These are phyloP conservation scores for Macrolepiota albuminosa DNA, from an alignment of 768 basidiomycete species.

Conservation along the genomic window DNA sequence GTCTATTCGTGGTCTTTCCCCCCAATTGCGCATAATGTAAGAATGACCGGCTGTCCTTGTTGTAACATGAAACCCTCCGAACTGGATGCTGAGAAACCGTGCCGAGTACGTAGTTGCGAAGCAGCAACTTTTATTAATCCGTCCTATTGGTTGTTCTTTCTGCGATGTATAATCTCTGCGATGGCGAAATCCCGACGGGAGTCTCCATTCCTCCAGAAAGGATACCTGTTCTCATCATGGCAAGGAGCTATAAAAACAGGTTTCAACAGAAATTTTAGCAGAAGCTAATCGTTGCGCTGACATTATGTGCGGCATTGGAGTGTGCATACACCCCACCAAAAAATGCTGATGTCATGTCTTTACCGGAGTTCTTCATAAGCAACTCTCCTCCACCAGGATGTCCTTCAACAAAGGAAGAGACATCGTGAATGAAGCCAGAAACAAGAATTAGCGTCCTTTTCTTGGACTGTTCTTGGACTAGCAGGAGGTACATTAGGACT, in stretches of 20 bases:
- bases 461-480: conserved; percentile 67
- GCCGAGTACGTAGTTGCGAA: neutral
- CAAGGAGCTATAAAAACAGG: conserved; percentile 27
- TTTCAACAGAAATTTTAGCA: neutral
- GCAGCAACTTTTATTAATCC: neutral
- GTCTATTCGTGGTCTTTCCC: neutral
- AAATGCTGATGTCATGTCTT: conserved; percentile 81
- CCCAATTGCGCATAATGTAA: neutral
- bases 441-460: conserved; percentile 65
- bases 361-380: conserved; percentile 60
- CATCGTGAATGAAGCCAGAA: conserved; percentile 86
- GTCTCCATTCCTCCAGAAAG: conserved; percentile 62
- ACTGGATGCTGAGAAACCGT: neutral
- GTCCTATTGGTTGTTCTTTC: conserved; percentile 13
- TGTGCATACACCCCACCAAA: conserved; percentile 83
- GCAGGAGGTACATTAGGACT: neutral
- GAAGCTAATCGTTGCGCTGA: conserved; percentile 24
- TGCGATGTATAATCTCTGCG: conserved; percentile 39
- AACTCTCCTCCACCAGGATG: conserved; percentile 76
- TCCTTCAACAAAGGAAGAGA: conserved; percentile 62
- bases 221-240: conserved; percentile 75
- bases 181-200: conserved; percentile 40
- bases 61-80: neutral
- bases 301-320: conserved; percentile 79
- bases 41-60: neutral